Percentiles rank a stretch among this genome's conserved stretches.
Conservation (phyloP, 345 rosid genomes). For the Hypericum perforatum region DNA sequence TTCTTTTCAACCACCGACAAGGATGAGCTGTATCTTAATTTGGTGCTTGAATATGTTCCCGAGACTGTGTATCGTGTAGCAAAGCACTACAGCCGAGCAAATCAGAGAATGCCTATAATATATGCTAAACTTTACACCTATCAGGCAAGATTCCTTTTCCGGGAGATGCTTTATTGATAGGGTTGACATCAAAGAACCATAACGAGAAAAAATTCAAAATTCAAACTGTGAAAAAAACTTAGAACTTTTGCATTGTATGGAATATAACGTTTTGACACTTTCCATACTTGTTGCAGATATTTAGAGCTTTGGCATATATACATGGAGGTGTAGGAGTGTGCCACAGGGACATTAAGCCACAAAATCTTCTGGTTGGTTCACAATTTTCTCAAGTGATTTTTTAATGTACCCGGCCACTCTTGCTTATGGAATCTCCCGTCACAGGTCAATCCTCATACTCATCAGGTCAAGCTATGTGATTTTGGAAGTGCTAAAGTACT, state of each 20-base stretch:
- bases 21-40: no score
- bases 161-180: no score
- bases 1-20: no score
- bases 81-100: conserved; percentile 17
- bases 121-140: conserved; percentile 17
- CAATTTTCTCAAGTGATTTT: not conserved
- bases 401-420: not conserved
- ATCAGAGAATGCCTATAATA: conserved; percentile 18
- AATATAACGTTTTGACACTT: no score
- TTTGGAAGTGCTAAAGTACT: conserved; percentile 23
- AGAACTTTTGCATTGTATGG: no score
- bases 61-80: conserved; percentile 18
- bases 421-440: conserved; percentile 2
- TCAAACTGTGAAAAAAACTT: no score
- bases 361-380: conserved; percentile 16
- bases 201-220: no score
- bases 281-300: conserved; percentile 10
- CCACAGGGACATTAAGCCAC: conserved; percentile 18
- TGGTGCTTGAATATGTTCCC: no score
- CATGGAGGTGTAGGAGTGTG: conserved; percentile 15
- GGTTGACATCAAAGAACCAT: no score
- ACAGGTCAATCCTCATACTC: conserved; percentile 18
- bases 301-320: conserved; percentile 17
- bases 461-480: conserved; percentile 8
- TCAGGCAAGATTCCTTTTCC: conserved; percentile 7